These are phyloP conservation scores for Monilinia laxa DNA, from an alignment of 2,329 filamentous ascomycete genomes.

Conservation along the genomic window DNA sequence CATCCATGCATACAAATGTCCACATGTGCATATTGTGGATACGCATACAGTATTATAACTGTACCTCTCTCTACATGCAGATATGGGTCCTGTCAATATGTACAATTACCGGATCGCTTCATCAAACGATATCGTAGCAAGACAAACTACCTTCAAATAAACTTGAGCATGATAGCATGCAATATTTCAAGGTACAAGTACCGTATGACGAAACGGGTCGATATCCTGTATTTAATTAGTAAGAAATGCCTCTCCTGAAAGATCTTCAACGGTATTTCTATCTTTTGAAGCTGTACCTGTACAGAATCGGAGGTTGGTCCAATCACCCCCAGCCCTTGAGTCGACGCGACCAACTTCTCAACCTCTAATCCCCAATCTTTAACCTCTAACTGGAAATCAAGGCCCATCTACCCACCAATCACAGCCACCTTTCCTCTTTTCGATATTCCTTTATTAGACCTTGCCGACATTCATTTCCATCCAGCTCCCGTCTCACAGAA, in stretches of 20 bases:
- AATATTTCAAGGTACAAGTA: conserved; percentile 17
- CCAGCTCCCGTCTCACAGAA: too few relatives aligned
- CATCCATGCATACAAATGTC: neutral
- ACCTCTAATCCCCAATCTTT: neutral
- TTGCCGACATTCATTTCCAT: too few relatives aligned
- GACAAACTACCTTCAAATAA: neutral
- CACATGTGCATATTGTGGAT: neutral
- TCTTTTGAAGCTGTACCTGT: neutral
- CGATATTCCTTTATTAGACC: too few relatives aligned
- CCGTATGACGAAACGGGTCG: conserved; percentile 1
- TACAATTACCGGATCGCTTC: neutral
- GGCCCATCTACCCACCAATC: too few relatives aligned
- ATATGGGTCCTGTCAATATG: neutral
- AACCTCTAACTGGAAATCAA: too few relatives aligned
- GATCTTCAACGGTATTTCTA: neutral
- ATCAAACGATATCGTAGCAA: neutral
- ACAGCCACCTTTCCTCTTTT: too few relatives aligned
- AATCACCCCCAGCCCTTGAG: too few relatives aligned
- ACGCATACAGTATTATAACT: too few relatives aligned
- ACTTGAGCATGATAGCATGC: neutral
- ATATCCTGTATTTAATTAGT: neutral
- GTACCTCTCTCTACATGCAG: neutral
- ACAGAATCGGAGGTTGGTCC: too few relatives aligned
- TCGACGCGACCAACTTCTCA: neutral
- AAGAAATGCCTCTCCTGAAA: neutral